Evolutionary conservation across 768 basidiomycete genomes (phyloP).

Genomic region (Lactifluus echinatus): DNA sequence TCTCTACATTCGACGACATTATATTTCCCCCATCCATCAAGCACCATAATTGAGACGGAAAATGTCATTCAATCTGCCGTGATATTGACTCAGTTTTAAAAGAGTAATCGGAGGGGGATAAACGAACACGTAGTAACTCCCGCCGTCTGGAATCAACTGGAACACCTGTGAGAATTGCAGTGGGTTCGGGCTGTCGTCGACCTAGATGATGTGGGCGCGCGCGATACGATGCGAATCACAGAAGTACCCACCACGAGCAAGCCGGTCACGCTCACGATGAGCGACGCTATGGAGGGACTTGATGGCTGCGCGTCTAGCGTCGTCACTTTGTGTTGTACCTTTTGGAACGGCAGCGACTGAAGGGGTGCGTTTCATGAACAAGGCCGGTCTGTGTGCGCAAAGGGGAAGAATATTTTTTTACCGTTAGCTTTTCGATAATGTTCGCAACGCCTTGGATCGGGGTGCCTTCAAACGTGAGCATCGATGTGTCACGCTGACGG

Average conservation of each 20-base stretch:
- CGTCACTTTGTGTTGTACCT: slow-evolving; percentile 70
- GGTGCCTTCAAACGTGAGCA: slow-evolving; percentile 74
- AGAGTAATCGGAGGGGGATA: not conserved
- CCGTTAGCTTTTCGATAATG: slow-evolving; percentile 70
- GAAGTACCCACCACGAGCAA: slow-evolving; percentile 50
- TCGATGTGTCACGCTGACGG: slow-evolving; percentile 65
- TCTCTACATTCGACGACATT: slow-evolving; percentile 4
- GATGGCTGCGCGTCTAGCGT: slow-evolving; percentile 90
- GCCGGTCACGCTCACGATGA: slow-evolving; percentile 87
- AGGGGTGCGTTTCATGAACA: not conserved
- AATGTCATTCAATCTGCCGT: slow-evolving; percentile 68
- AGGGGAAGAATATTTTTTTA: slow-evolving; percentile 31
- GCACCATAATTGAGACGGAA: slow-evolving; percentile 82
- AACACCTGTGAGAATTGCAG: slow-evolving; percentile 90
- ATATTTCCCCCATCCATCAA: slow-evolving; percentile 14
- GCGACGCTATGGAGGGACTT: slow-evolving; percentile 40
- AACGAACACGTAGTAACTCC: slow-evolving; percentile 78
- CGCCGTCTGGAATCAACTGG: slow-evolving; percentile 73
- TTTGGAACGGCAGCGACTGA: slow-evolving; percentile 67
- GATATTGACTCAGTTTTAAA: not conserved
- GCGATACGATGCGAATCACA: not conserved
- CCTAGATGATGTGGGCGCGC: slow-evolving; percentile 33
- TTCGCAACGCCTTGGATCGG: slow-evolving; percentile 43
- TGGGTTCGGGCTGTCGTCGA: slow-evolving; percentile 75
- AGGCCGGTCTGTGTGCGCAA: not conserved